Percentiles rank a stretch among this genome's conserved stretches.
These are phyloP conservation scores for Mycena olivaceomarginata DNA, from an alignment of 768 basidiomycete species.

Conservation along the genomic window DNA sequence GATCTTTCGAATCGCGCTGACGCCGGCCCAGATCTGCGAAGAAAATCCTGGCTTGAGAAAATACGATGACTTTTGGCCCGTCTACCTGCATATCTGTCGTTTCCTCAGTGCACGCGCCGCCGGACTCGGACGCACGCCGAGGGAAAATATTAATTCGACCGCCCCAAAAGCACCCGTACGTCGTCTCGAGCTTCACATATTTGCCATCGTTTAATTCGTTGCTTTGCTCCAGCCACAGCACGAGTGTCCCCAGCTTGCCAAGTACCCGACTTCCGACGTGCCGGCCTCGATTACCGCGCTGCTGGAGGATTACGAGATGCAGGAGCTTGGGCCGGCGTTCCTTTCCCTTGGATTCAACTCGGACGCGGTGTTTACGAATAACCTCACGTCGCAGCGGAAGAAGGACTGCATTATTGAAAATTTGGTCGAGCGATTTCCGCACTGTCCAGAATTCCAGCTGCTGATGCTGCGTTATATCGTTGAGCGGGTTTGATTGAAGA, in stretches of 20 bases:
- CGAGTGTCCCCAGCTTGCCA: background rate
- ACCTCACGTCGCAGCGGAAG: background rate
- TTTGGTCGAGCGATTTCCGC: background rate
- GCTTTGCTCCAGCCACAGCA: background rate
- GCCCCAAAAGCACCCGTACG: background rate
- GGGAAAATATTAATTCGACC: background rate
- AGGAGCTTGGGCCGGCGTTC: conserved; percentile 4
- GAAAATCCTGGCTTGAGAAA: background rate
- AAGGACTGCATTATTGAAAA: background rate
- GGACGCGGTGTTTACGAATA: background rate
- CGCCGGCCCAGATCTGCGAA: background rate
- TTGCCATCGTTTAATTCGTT: too few relatives aligned
- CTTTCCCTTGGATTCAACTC: background rate
- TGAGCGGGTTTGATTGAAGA: background rate
- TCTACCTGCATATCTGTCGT: background rate
- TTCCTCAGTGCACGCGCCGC: conserved; percentile 4
- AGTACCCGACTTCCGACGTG: background rate
- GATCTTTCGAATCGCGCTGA: background rate
- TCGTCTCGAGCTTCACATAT: background rate
- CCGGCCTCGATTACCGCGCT: background rate
- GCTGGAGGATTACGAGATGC: background rate
- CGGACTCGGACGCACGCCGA: background rate
- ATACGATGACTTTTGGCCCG: conserved; percentile 8
- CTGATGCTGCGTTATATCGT: background rate
- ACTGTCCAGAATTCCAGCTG: background rate